Evolutionary conservation across 371 early-diverging fungal genomes (phyloP).

Genomic region (Circinella minor): DNA sequence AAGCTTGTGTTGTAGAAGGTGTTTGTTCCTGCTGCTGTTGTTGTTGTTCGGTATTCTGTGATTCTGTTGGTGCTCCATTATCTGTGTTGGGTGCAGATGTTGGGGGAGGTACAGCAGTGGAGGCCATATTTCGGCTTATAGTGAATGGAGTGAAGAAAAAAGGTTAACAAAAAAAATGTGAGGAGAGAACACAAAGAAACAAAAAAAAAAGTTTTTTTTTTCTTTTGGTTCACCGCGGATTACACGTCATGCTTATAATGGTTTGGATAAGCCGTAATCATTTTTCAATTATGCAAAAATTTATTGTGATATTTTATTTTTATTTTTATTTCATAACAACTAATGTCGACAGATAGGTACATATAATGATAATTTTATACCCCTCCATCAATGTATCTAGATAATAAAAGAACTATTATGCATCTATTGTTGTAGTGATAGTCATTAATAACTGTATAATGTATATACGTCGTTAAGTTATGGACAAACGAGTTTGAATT

Average conservation of each 20-base stretch:
- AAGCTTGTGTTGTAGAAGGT: constrained; percentile 1
- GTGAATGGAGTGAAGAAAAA: not conserved
- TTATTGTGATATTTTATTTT: too few species aligned
- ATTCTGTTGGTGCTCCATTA: not conserved
- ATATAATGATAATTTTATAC: too few species aligned
- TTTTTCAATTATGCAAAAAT: too few species aligned
- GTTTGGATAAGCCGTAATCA: too few species aligned
- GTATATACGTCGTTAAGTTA: too few species aligned
- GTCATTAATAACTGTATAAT: too few species aligned
- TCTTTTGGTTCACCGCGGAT: constrained; percentile 3
- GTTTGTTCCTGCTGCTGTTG: not conserved
- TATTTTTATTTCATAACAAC: too few species aligned
- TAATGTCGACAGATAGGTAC: too few species aligned
- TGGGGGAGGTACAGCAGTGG: not conserved
- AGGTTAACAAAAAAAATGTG: not conserved
- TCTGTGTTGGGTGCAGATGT: constrained; percentile 7
- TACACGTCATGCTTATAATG: not conserved
- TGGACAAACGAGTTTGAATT: too few species aligned
- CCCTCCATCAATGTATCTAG: too few species aligned
- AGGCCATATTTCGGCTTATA: constrained; percentile 6
- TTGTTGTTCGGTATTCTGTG: constrained; percentile 4
- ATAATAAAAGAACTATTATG: too few species aligned
- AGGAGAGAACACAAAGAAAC: not conserved
- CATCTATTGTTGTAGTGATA: too few species aligned
- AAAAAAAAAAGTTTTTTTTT: not conserved